Conservation (phyloP, 805 yeast species). For the Wickerhamomyces alni region DNA sequence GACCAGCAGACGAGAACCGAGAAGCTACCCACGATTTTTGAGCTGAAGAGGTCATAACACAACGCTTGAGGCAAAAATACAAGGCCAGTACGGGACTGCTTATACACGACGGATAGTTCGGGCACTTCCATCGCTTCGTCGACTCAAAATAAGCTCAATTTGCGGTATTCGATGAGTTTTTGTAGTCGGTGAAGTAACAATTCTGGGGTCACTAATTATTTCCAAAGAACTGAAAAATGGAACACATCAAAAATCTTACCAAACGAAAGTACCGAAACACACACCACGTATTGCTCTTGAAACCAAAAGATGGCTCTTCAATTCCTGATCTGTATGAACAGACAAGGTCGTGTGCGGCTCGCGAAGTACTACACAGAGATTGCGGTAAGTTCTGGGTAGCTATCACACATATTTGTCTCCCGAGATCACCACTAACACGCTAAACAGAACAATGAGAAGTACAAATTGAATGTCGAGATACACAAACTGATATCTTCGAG, state of each 20-base stretch:
- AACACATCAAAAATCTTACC: no score
- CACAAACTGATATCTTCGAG: conserved; percentile 77
- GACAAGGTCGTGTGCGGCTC: conserved; percentile 89
- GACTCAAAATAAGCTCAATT: not conserved
- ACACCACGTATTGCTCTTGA: no score
- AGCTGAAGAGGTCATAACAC: conserved; percentile 39
- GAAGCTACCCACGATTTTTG: conserved; percentile 37
- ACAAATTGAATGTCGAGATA: conserved; percentile 49
- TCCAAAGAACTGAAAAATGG: no score
- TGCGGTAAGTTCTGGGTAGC: conserved; percentile 25
- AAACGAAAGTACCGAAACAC: no score
- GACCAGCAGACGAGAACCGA: not conserved
- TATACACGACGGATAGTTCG: conserved; percentile 4
- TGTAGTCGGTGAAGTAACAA: no score
- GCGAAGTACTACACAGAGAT: conserved; percentile 67
- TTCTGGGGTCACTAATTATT: no score
- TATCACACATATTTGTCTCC: no score
- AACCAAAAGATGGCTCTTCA: conserved; percentile 61
- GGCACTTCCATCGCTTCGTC: not conserved
- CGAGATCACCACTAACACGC: no score
- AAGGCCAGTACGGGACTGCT: conserved; percentile 40
- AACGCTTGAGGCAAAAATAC: conserved; percentile 49
- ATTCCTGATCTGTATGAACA: conserved; percentile 74
- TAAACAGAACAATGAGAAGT: conserved; percentile 36
- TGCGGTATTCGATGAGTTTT: no score